phyloP scores from a whole-genome alignment of 495 filamentous ascomycete genomes.

The Parmelia sp. region DNA sequence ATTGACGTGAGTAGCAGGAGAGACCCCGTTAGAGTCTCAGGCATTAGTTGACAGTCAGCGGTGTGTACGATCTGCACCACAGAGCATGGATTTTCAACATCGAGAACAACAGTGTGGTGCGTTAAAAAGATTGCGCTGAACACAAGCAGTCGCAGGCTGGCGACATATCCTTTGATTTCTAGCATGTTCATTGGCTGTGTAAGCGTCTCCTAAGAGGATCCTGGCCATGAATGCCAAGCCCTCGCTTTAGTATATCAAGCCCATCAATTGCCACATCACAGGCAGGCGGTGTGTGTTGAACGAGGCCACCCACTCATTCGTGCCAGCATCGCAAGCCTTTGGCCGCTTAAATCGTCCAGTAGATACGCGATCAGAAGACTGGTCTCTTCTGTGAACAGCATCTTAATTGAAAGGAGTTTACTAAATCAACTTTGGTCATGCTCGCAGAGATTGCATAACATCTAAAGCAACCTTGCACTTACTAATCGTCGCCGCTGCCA shows the following conservation, averaged over 20 bases:
- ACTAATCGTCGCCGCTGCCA: background rate
- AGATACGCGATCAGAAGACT: background rate
- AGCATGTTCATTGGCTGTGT: background rate
- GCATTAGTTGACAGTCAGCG: background rate
- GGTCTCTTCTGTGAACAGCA: background rate
- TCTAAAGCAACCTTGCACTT: background rate
- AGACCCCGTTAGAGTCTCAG: background rate
- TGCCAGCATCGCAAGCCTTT: background rate
- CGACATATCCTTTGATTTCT: background rate
- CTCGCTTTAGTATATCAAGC: background rate
- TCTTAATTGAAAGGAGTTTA: background rate
- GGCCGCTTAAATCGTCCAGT: background rate
- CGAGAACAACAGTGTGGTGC: background rate
- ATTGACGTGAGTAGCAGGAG: background rate
- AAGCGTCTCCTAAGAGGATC: constrained; percentile 2
- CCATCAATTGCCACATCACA: background rate
- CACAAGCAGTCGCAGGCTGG: background rate
- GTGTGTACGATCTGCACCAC: background rate
- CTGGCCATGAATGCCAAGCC: background rate
- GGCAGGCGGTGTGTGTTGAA: background rate
- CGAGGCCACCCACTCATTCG: background rate
- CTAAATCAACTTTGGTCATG: background rate
- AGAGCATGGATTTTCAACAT: background rate
- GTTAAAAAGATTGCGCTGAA: background rate
- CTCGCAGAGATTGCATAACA: background rate